Percentiles rank a stretch among this genome's conserved stretches.
These are phyloP conservation scores for Mucuna pruriens DNA, from an alignment of 306 rosid genomes.

Conservation along the genomic window DNA sequence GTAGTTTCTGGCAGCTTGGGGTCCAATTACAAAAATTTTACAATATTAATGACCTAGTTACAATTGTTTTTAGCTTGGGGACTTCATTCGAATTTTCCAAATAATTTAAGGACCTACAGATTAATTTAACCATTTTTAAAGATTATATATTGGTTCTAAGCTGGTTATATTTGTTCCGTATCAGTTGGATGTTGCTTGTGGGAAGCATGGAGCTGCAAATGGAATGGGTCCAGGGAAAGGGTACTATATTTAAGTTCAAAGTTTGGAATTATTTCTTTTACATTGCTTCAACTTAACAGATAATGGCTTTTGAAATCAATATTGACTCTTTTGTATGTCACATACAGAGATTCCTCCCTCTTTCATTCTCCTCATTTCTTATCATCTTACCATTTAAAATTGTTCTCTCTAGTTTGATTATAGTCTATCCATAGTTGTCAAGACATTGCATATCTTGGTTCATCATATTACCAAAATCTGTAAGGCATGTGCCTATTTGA, in stretches of 20 bases:
- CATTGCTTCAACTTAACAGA: conserved; percentile 18
- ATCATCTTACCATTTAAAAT: background rate
- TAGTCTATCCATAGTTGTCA: background rate
- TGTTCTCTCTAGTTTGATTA: conserved; percentile 16
- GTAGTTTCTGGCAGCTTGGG: too few species aligned
- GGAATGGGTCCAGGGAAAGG: conserved; percentile 95
- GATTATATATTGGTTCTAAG: conserved; percentile 16
- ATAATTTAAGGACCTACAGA: too few species aligned
- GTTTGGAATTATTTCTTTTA: conserved; percentile 3
- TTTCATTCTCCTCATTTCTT: background rate
- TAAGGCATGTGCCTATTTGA: background rate
- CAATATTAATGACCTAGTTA: too few species aligned
- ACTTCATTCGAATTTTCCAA: too few species aligned
- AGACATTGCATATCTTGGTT: conserved; percentile 3
- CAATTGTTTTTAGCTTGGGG: too few species aligned
- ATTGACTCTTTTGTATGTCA: conserved; percentile 4
- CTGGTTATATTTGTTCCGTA: conserved; percentile 29
- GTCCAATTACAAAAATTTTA: too few species aligned
- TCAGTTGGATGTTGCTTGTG: conserved; percentile 87
- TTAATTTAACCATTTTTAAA: too few species aligned
- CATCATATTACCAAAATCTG: background rate
- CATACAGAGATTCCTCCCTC: background rate
- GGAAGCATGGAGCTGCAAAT: conserved; percentile 75
- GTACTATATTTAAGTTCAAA: conserved; percentile 46
- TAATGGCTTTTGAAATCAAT: conserved; percentile 29